Percentiles rank a stretch among this genome's conserved stretches.
Conservation (phyloP, 2,329 filamentous ascomycete genomes). For the Dothideomycetes sp. region DNA sequence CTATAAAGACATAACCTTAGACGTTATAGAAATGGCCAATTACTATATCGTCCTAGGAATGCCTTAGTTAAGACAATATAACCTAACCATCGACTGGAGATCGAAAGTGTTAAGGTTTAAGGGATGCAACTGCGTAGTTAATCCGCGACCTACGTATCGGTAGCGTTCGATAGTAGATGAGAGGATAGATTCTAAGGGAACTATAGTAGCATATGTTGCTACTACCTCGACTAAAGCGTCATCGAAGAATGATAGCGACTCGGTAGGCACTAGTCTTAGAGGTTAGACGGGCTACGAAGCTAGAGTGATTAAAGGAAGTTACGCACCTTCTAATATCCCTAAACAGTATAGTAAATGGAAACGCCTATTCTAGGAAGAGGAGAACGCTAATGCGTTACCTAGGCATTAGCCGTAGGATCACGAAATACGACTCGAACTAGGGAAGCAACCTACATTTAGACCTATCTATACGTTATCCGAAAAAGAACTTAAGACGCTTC, state of each 20-base stretch:
- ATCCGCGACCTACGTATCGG: constrained; percentile 6
- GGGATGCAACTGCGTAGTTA: constrained; percentile 11
- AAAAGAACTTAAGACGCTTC: not conserved
- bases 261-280: not conserved
- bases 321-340: constrained; percentile 7
- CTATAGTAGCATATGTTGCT: not conserved
- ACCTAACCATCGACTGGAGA: constrained; percentile 14
- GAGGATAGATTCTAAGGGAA: constrained; percentile 12
- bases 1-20: constrained; percentile 14
- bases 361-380: constrained; percentile 16
- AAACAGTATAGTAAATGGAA: constrained; percentile 16
- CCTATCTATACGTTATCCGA: not conserved
- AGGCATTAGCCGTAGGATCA: constrained; percentile 16
- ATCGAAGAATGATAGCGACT: not conserved
- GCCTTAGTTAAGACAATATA: constrained; percentile 15
- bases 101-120: constrained; percentile 16
- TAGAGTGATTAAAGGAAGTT: constrained; percentile 2
- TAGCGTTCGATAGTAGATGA: constrained; percentile 14
- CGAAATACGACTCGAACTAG: constrained; percentile 12
- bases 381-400: constrained; percentile 13
- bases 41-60: constrained; percentile 15
- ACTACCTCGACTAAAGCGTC: not conserved
- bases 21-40: constrained; percentile 15
- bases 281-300: constrained; percentile 1
- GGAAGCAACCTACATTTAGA: not conserved